These are phyloP conservation scores for Haemoproteus tartakovskyi DNA, from an alignment of 169 alveolate genomes.

Conservation along the genomic window DNA sequence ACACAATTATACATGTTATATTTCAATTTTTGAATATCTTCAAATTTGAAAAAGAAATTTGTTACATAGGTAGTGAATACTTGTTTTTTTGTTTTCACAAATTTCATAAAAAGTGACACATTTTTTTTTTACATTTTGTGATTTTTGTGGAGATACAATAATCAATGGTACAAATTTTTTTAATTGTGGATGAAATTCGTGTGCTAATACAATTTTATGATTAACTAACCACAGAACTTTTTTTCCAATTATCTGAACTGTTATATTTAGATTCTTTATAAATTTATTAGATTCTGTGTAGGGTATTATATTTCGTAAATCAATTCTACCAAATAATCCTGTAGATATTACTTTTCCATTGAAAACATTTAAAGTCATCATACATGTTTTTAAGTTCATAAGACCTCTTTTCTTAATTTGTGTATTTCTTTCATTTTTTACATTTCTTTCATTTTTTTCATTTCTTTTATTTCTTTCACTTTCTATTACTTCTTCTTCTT, in stretches of 20 bases:
- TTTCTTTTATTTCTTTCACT: too few relatives aligned
- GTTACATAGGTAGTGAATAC: conserved; percentile 12
- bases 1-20: conserved; percentile 27
- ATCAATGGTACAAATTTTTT: conserved; percentile 27
- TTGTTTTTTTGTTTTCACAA: conserved; percentile 24
- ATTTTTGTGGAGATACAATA: conserved; percentile 10
- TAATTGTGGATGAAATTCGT: conserved; percentile 12
- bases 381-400: too few relatives aligned
- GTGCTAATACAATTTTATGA: conserved; percentile 7
- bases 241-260: conserved; percentile 50
- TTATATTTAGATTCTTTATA: too few relatives aligned
- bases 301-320: conserved; percentile 5
- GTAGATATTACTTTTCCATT: too few relatives aligned
- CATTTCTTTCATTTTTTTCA: too few relatives aligned
- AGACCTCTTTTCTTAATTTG: too few relatives aligned
- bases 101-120: conserved; percentile 34
- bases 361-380: too few relatives aligned
- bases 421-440: too few relatives aligned
- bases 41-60: conserved; percentile 32
- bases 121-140: too few relatives aligned
- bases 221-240: conserved; percentile 44
- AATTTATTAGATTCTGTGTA: too few relatives aligned
- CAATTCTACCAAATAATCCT: conserved; percentile 6
- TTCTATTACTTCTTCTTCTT: too few relatives aligned
- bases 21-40: conserved; percentile 47